Percentiles rank a stretch among this genome's conserved stretches.
These are phyloP conservation scores for Saturnispora dispora DNA, from an alignment of 805 yeast genomes.

Conservation along the genomic window DNA sequence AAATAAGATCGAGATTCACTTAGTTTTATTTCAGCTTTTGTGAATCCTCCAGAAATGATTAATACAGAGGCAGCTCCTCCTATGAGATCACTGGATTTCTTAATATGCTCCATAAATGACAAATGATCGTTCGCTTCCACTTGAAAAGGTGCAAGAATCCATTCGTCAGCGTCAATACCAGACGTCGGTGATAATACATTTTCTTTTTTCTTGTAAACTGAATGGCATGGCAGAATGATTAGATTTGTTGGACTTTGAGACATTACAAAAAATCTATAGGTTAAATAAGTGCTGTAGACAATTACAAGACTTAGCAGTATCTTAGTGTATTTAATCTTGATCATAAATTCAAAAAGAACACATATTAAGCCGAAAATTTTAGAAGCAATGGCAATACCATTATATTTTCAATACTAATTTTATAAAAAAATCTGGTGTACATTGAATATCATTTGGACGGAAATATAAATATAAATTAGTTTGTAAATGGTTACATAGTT, in stretches of 20 bases:
- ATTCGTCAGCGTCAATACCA: constrained; percentile 45
- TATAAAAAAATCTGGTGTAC: too few relatives aligned
- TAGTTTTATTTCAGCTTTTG: constrained; percentile 46
- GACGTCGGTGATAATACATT: constrained; percentile 6
- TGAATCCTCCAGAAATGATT: constrained; percentile 52
- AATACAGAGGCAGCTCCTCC: constrained; percentile 17
- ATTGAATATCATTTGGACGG: too few relatives aligned
- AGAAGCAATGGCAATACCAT: background rate
- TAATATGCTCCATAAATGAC: constrained; percentile 54
- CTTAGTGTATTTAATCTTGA: background rate
- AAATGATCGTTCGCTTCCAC: constrained; percentile 59
- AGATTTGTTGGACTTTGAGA: constrained; percentile 16
- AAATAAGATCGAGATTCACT: constrained; percentile 51
- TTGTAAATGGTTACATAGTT: too few relatives aligned
- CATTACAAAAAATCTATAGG: background rate
- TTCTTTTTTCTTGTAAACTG: constrained; percentile 16
- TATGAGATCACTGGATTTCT: constrained; percentile 32
- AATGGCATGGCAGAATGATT: constrained; percentile 42
- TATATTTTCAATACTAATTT: too few relatives aligned
- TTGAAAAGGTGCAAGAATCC: constrained; percentile 65
- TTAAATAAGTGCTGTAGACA: background rate
- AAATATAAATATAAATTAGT: too few relatives aligned
- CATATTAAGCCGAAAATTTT: background rate
- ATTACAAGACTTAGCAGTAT: background rate
- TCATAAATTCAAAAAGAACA: background rate